Evolutionary conservation across 345 rosid genomes (phyloP).

Genomic region (Salix viminalis): DNA sequence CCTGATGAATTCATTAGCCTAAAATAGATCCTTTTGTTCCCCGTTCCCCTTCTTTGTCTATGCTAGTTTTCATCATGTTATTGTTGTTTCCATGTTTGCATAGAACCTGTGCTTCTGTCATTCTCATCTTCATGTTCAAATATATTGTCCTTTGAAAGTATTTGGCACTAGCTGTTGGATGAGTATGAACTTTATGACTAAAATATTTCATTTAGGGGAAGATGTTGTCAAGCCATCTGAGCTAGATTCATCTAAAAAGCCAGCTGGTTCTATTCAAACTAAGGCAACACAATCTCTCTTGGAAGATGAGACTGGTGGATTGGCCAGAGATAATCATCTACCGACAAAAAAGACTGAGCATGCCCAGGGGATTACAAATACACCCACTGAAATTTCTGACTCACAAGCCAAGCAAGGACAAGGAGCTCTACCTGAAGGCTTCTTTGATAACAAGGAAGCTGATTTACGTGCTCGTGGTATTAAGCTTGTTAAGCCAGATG

Average conservation of each 20-base stretch:
- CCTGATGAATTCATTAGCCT: no score
- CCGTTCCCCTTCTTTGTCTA: no score
- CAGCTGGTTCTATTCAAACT: constrained; percentile 12
- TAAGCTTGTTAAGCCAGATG: constrained; percentile 80
- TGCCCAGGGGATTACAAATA: constrained; percentile 27
- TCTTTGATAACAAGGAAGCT: constrained; percentile 92
- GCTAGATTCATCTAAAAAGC: constrained; percentile 6
- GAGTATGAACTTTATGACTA: neutral
- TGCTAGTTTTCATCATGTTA: neutral
- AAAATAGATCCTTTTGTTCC: no score
- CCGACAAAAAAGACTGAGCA: constrained; percentile 27
- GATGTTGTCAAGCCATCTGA: constrained; percentile 5
- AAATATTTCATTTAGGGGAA: neutral
- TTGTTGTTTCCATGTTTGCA: neutral
- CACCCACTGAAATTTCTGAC: constrained; percentile 20
- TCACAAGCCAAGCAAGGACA: constrained; percentile 44
- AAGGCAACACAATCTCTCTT: constrained; percentile 7
- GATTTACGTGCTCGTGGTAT: constrained; percentile 95
- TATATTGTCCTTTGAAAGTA: neutral
- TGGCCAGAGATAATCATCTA: constrained; percentile 5
- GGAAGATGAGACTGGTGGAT: constrained; percentile 22
- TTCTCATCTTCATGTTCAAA: neutral
- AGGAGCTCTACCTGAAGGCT: constrained; percentile 87
- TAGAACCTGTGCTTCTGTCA: no score
- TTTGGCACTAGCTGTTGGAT: neutral